Conservation (phyloP, 257 asterid species). For the Solanum appendiculatum region DNA sequence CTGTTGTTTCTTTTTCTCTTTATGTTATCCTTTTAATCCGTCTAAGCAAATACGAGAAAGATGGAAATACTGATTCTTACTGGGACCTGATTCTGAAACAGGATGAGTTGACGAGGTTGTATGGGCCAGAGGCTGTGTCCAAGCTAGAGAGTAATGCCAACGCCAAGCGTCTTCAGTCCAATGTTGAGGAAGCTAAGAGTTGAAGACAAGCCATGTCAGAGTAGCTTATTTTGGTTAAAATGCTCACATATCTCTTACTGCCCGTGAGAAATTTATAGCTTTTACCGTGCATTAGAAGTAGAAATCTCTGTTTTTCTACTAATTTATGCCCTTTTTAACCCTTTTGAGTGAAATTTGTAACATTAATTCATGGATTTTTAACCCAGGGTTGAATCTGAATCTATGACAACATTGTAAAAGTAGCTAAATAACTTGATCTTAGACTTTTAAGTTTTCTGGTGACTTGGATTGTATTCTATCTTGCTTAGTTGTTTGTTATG, state of each 20-base stretch:
- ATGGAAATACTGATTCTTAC: neutral
- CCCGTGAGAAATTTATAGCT: neutral
- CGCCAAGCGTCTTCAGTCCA: slow-evolving; percentile 22
- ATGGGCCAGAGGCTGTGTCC: slow-evolving; percentile 56
- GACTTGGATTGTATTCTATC: neutral
- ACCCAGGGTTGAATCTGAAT: neutral
- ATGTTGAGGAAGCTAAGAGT: slow-evolving; percentile 40
- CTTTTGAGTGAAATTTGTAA: neutral
- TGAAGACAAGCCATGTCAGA: slow-evolving; percentile 6
- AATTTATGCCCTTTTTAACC: neutral
- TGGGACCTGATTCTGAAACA: slow-evolving; percentile 14
- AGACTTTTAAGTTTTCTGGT: neutral
- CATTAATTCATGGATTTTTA: neutral
- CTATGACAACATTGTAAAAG: neutral
- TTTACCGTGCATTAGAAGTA: neutral
- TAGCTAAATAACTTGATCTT: neutral
- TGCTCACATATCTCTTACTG: neutral
- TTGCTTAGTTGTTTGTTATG: neutral
- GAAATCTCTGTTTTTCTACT: neutral
- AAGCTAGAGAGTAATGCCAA: slow-evolving; percentile 35
- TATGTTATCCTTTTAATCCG: neutral
- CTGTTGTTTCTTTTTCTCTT: neutral
- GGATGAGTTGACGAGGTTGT: slow-evolving; percentile 64
- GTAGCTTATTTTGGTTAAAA: neutral
- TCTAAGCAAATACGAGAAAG: neutral